Evolutionary conservation across 805 yeast genomes (phyloP).

Genomic region (Metschnikowia borealis): DNA sequence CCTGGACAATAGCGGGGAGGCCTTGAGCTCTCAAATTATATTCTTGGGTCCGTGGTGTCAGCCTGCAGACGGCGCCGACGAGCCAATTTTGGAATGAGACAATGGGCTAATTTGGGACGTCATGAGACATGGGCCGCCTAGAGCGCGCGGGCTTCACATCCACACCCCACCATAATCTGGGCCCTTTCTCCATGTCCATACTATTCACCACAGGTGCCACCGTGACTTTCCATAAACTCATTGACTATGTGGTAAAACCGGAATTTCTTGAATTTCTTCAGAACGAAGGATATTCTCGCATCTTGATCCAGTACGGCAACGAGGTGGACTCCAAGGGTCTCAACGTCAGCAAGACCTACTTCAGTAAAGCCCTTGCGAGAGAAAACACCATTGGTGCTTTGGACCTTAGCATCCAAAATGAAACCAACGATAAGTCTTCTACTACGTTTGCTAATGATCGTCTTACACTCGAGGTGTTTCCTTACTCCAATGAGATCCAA

Average conservation of each 20-base stretch:
- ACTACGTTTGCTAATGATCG: conserved; percentile 6
- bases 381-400: conserved; percentile 11
- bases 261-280: conserved; percentile 35
- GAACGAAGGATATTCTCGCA: conserved; percentile 30
- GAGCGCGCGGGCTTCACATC: neutral
- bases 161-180: neutral
- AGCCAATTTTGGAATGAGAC: neutral
- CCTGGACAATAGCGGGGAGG: too few relatives aligned
- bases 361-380: conserved; percentile 18
- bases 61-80: neutral
- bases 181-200: conserved; percentile 10
- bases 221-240: conserved; percentile 64
- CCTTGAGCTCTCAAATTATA: neutral
- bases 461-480: conserved; percentile 23
- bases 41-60: neutral
- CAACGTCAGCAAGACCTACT: conserved; percentile 23
- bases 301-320: conserved; percentile 32
- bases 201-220: conserved; percentile 91
- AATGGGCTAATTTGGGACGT: neutral
- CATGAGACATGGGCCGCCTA: neutral
- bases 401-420: conserved; percentile 13
- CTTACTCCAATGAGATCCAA: conserved; percentile 25
- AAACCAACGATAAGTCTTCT: conserved; percentile 16
- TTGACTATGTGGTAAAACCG: conserved; percentile 38
- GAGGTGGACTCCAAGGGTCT: conserved; percentile 19